Base-by-base conservation (phyloP, 2,329 filamentous ascomycete species). In the Aspergillus neoniger region DNA sequence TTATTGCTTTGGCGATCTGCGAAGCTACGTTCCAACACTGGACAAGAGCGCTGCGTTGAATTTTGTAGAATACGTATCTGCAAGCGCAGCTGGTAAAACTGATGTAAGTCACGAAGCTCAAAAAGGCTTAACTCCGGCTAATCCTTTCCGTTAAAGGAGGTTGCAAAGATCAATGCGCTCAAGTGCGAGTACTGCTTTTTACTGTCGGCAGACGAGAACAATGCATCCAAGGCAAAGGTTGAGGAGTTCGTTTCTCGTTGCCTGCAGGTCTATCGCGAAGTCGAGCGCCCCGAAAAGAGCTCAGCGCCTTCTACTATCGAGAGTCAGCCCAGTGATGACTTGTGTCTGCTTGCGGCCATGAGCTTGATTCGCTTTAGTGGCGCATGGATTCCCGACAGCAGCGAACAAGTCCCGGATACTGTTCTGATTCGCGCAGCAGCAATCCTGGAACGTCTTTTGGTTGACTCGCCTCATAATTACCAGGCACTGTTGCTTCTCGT, bases 401-500 rank as follows among this genome's bases (percentile, higher is more conserved):
- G 66, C 38, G 60, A 65, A 21, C 62, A 67, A 14, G 47, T 70
- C 14, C 67, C 70, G 12, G 71, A 70, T 48, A 64, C 70, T 21
- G 67, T 70, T 50, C 65, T 80, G 21, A 70, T 79, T 52, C 76
- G 73, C 56, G 72, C 74, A 30, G 71, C 73, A 43, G 74, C 67
- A 8, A 74, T 81, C 25, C 61, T 81, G 30, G 77, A 80, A 54
- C 70, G 71, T 56, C 69, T 80, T 6, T 61, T 79, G 7, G 58
- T 70, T 19, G 74, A 77, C 59, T 82, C 78, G 15, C 77, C 77
- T 12, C 79, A 81, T 61, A 80, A 80, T 56, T 82, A 81, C 56
- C 72, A 79, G 58, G 75, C 78, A 6, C 70, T 80, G 4, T 68
- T 82, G 28, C 70, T 80, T 15, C 70, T 82, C 28, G 73, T 80